These are phyloP conservation scores for Rhipidocladum racemiflorum DNA, from an alignment of 176 grass and related monocot species.

Conservation along the genomic window DNA sequence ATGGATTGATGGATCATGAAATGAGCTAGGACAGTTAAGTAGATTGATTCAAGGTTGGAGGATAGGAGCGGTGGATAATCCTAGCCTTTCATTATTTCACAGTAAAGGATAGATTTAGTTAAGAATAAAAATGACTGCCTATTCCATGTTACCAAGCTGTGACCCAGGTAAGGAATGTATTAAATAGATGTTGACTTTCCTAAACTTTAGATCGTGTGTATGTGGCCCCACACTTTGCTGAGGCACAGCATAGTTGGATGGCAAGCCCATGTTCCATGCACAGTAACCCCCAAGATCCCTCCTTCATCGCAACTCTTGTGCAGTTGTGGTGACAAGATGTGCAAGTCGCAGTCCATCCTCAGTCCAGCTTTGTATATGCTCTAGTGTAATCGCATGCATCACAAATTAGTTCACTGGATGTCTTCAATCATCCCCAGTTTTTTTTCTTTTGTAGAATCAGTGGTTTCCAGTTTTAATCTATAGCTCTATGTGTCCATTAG, in stretches of 20 bases:
- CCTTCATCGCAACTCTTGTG: neutral
- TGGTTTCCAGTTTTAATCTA: neutral
- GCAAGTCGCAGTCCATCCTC: neutral
- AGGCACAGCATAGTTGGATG: neutral
- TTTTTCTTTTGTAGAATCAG: too few relatives aligned
- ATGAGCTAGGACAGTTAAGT: neutral
- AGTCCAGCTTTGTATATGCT: neutral
- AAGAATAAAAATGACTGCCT: neutral
- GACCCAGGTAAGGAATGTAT: neutral
- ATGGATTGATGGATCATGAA: neutral
- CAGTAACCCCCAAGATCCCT: neutral
- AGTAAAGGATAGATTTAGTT: neutral
- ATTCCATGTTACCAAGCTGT: neutral
- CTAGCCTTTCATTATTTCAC: neutral
- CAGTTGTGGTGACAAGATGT: neutral
- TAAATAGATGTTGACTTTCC: neutral
- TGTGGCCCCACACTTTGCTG: neutral
- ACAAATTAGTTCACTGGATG: neutral
- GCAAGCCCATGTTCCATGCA: neutral
- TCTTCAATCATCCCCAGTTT: neutral
- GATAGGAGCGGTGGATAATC: neutral
- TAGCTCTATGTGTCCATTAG: neutral
- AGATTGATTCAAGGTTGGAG: neutral
- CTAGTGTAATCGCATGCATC: neutral
- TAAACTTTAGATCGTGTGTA: neutral